Evolutionary conservation across 805 yeast species (phyloP), one percentile per base, ranked within the genome.

Genomic region (Lipomyces kockii): DNA sequence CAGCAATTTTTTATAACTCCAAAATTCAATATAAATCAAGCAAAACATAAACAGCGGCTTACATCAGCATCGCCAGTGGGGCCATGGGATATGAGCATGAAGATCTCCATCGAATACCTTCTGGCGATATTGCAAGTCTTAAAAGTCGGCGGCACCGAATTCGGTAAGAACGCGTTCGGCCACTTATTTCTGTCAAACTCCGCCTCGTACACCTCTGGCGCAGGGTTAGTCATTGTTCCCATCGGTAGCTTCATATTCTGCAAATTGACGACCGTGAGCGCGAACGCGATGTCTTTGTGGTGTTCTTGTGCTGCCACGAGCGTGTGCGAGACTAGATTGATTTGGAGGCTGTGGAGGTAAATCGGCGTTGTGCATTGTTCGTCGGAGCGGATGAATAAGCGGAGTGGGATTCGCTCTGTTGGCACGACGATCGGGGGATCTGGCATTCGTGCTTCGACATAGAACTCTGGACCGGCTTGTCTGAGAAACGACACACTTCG

Each of bases 101-200:
- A 69, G 12, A 84, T 72, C 51, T 72, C 75, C 53, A 85, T 62
- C 3, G 72, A 69, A 72, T 86, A 85, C n/a, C 66, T 70, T 51
- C 89, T 79, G 11, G 78, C 73, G 27, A 88, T 80, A 72, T 86
- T 87, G 72, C 90, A 87, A 3, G 87, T 82, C 32, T 74, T 76
- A 74, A 89, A 88, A 22, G 84, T 76, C 1, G 91, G 90, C 1
- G 87, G 78, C 3, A 84, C 76, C 54, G 80, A 71, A 58, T 80
- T 82, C 0, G 89, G 88, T 3, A 62, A 43, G 34, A 46, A 25
- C 22, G 63, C 57, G 20, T 57, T 43, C 46, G 62, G n/a, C 60
- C 62, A 53, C 27, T 17, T 27, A 9, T 52, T 61, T 3, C 39
- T 20, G 29, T 61, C 60, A 54, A 66, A 69, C 46, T 61, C 60